Percentiles rank a stretch among this genome's conserved stretches.
Conservation (phyloP, 1,284 basidiomycete species). For the Dichomitus squalens region DNA sequence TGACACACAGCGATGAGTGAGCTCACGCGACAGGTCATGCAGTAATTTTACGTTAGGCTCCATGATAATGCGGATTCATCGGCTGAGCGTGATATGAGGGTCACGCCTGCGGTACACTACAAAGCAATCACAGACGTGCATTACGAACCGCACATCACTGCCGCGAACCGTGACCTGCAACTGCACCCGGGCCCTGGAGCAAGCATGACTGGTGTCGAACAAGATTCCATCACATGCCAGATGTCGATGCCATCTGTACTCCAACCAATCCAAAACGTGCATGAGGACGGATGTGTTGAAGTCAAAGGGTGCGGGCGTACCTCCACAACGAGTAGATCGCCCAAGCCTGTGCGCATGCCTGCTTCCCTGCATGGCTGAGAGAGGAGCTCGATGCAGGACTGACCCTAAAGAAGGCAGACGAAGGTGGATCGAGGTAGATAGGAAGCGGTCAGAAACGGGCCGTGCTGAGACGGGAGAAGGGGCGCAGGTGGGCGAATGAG, state of each 20-base stretch:
- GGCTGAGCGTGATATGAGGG: neutral
- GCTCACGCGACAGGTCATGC: slow-evolving; percentile 2
- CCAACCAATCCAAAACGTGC: neutral
- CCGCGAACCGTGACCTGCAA: neutral
- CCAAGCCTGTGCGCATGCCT: slow-evolving; percentile 31
- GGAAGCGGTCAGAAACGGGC: neutral
- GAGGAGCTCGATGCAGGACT: slow-evolving; percentile 34
- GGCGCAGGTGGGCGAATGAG: neutral
- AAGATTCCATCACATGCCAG: slow-evolving; percentile 11
- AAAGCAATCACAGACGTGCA: neutral
- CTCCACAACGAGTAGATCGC: slow-evolving; percentile 32
- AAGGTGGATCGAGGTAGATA: neutral
- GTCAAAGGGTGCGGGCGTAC: slow-evolving; percentile 12
- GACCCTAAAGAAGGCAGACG: slow-evolving; percentile 5
- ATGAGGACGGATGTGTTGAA: neutral
- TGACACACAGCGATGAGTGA: slow-evolving; percentile 1
- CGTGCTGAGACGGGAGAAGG: neutral
- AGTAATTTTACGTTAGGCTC: neutral
- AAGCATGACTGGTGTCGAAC: slow-evolving; percentile 4
- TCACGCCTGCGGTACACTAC: slow-evolving; percentile 2
- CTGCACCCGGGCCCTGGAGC: slow-evolving; percentile 3
- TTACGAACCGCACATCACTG: neutral
- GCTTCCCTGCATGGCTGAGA: slow-evolving; percentile 35
- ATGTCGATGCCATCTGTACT: slow-evolving; percentile 20
- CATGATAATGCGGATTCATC: neutral